Percentiles rank a stretch among this genome's conserved stretches.
Conservation (phyloP, 345 rosid genomes). For the Acer negundo region DNA sequence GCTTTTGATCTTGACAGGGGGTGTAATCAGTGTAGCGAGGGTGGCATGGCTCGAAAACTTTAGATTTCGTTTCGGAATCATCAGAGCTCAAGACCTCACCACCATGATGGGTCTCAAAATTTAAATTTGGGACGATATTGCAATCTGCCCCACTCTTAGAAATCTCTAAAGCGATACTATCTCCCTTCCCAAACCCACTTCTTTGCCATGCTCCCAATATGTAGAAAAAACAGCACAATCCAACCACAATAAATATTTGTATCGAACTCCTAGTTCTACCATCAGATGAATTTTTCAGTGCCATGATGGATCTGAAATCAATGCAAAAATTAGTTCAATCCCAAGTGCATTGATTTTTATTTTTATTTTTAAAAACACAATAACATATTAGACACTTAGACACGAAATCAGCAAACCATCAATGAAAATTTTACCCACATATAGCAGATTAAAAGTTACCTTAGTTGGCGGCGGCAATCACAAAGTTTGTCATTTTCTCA, state of each 20-base stretch:
- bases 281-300: conserved; percentile 73
- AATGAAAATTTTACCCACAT: not conserved
- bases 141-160: conserved; percentile 83
- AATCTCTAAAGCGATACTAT: conserved; percentile 84
- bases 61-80: conserved; percentile 53
- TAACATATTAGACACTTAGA: not conserved
- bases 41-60: conserved; percentile 67
- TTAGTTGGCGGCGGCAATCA: not conserved
- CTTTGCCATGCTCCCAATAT: conserved; percentile 97
- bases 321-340: not conserved
- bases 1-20: conserved; percentile 94
- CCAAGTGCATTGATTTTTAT: not conserved
- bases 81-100: conserved; percentile 45
- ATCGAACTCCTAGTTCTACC: conserved; percentile 85
- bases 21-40: conserved; percentile 80
- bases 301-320: conserved; percentile 61
- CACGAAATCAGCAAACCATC: not conserved
- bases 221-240: conserved; percentile 90
- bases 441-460: not conserved
- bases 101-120: conserved; percentile 92
- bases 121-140: conserved; percentile 67
- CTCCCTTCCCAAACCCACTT: conserved; percentile 98
- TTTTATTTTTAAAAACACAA: too few relatives aligned
- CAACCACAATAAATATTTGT: conserved; percentile 76
- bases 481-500: not conserved